Evolutionary conservation across 306 rosid genomes (phyloP).

Genomic region (Cicer pinnatifidum): DNA sequence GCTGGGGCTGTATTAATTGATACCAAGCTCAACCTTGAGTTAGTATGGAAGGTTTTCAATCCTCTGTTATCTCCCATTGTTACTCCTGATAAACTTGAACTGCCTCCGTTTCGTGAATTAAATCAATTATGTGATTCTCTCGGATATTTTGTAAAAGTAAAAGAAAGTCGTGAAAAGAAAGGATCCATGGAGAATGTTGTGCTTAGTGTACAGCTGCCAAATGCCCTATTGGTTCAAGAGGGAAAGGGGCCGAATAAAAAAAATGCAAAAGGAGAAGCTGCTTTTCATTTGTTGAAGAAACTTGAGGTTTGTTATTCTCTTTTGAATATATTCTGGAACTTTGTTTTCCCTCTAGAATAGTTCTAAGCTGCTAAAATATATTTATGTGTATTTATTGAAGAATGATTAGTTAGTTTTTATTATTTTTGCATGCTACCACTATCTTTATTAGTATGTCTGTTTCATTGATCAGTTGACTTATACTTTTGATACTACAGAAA

Average conservation of each 20-base stretch:
- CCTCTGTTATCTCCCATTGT: conserved; percentile 88
- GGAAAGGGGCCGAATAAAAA: conserved; percentile 63
- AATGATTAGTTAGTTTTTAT: conserved; percentile 27
- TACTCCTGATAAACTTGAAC: conserved; percentile 93
- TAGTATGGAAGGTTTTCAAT: conserved; percentile 80
- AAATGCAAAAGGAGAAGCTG: conserved; percentile 84
- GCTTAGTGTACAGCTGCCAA: conserved; percentile 73
- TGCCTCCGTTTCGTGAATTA: conserved; percentile 75
- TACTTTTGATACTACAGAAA: conserved; percentile 54
- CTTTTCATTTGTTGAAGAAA: conserved; percentile 65
- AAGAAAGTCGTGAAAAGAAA: conserved; percentile 60
- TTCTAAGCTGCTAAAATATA: conserved; percentile 14
- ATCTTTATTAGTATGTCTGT: conserved; percentile 9
- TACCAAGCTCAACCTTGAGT: conserved; percentile 69
- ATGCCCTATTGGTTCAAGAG: conserved; percentile 56
- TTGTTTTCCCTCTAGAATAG: background rate
- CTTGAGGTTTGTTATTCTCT: conserved; percentile 69
- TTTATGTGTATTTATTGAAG: background rate
- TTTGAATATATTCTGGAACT: conserved; percentile 29
- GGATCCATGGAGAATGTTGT: conserved; percentile 55
- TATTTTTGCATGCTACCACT: conserved; percentile 19
- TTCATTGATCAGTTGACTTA: conserved; percentile 19
- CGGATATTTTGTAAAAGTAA: conserved; percentile 67
- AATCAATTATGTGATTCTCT: conserved; percentile 71
- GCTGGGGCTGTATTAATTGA: conserved; percentile 91